Evolutionary conservation across 2,329 filamentous ascomycete genomes (phyloP), one percentile per base, ranked within the genome.

Genomic region (Dactylellina cionopaga): DNA sequence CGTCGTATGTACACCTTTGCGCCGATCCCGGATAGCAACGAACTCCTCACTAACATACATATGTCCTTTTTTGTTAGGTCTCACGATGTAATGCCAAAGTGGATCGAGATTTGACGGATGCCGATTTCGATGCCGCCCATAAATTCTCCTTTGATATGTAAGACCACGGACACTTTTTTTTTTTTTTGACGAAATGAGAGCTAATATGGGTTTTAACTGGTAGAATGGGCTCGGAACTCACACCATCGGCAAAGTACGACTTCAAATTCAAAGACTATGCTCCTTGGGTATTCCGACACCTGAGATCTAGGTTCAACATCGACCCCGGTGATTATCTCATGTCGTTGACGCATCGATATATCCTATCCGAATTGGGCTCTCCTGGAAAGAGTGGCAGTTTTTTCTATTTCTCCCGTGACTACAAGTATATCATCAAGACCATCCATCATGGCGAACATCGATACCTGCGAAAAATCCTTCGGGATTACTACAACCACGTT

Each of bases 211-310:
- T 33, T 19, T 17, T 39, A 63, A 4, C 19, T 37, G 55, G 65
- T 78, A 93, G 91, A 79, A 96, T 93, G 75, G 95, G 95, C 75
- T 97, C 97, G 80, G 95, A 99, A 83, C 84, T 99, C 80, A 96
- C 96, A 3, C 95, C 95, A 19, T 97, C 94, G 74, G 93, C 95
- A 76, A 98, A 99, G 82, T 99, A 99, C 83, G 95, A 99, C 83
- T 99, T 99, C 88, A 99, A 99, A 82, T 99, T 99, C 85, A 99
- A 99, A 83, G 95, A 99, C 82, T 99, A 99, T 81, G 94, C 94
- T n/a, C 95, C 95, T 65, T 98, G 94, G 93, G 95, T 99, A 69
- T 99, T 99, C 82, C 92, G 95, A 78, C 92, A 92, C 81, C 85
- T 99, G 43, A 91, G 95, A 76, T 84, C 88, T 51, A 90, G 90